These are phyloP conservation scores for Pythium myriotylum DNA, from an alignment of 352 stramenopile species.

Conservation along the genomic window DNA sequence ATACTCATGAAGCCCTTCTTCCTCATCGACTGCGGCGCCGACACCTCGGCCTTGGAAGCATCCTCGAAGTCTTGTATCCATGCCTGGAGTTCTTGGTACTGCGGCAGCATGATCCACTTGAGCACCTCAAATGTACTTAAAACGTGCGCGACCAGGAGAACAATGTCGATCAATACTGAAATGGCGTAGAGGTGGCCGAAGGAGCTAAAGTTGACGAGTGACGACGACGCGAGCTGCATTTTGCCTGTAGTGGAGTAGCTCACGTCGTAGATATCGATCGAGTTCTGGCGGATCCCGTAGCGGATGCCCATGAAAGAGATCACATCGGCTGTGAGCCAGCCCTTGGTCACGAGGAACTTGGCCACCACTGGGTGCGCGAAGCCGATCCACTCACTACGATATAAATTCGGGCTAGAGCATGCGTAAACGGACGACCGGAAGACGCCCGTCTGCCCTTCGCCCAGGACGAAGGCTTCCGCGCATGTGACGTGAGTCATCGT, in stretches of 20 bases:
- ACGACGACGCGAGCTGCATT: slow-evolving; percentile 10
- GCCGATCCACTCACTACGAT: slow-evolving; percentile 15
- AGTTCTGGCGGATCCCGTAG: slow-evolving; percentile 25
- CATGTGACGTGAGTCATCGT: slow-evolving; percentile 20
- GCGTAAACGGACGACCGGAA: slow-evolving; percentile 15
- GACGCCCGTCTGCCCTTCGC: not conserved
- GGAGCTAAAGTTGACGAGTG: slow-evolving; percentile 26
- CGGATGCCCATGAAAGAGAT: slow-evolving; percentile 20
- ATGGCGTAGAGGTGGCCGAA: slow-evolving; percentile 24
- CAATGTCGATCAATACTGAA: slow-evolving; percentile 27
- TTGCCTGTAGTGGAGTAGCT: slow-evolving; percentile 8
- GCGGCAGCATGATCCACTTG: slow-evolving; percentile 29
- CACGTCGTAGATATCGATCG: slow-evolving; percentile 21
- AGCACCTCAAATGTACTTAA: slow-evolving; percentile 29
- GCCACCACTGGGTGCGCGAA: slow-evolving; percentile 11
- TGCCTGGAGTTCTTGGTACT: slow-evolving; percentile 25
- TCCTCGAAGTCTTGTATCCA: slow-evolving; percentile 34
- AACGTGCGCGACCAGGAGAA: slow-evolving; percentile 14
- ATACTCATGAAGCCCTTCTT: slow-evolving; percentile 2
- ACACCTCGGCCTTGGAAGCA: slow-evolving; percentile 1
- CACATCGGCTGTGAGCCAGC: slow-evolving; percentile 24
- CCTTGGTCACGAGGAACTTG: slow-evolving; percentile 11
- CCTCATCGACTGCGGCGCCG: slow-evolving; percentile 10
- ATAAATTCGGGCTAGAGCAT: slow-evolving; percentile 20
- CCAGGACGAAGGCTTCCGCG: slow-evolving; percentile 14